Base-by-base conservation (phyloP, 169 alveolate species). In the Cystoisospora suis region DNA sequence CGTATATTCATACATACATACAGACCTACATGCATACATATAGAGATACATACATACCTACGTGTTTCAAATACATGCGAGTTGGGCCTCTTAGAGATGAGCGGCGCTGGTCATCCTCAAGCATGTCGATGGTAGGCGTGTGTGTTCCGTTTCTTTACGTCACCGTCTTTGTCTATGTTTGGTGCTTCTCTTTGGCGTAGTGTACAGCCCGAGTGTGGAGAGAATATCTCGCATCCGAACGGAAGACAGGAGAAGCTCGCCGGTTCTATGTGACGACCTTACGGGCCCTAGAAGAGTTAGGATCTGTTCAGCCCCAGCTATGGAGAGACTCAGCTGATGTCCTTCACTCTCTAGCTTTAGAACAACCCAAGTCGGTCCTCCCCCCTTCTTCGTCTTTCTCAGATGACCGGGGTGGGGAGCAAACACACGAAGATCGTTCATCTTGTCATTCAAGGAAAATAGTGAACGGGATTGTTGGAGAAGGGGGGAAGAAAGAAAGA, bases 251-350 rank as follows among this genome's bases (percentile, higher is more conserved):
- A 0, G 70, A 45, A 40, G 34, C 87, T 17, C 70, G 45, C 46
- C 87, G 87, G 27, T 27, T 77, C 40, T 29, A 3, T 38, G 87
- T 32, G 45, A 77, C 87, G 59, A 45, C 69, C 29, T 20, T 42
- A 46, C 59, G 87, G 0, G 87, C 87, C 23, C 32, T 77, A n/a
- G 87, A 77, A 38, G 87, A 77, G 87, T 45, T 77, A 27, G 87
- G 87, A 3, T 42, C 87, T 17, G 27, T 77, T 23, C 49, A 46
- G 27, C 69, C 34, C n/a, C 70, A 77, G 87, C 69, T 77, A 45
- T 77, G 87, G 87, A 3, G 38, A 3, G 87, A 77, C 87, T 45
- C 70, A 7, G 87, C 87, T n/a, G 87, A 81, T 34, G 46, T 75
- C 40, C 32, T 81, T 27, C 58, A 32, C 36, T 32, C 53, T 46